Evolutionary conservation across 2,329 filamentous ascomycete species (phyloP), one percentile per base, ranked within the genome.

Genomic region (Aspergillus novofumigatus): DNA sequence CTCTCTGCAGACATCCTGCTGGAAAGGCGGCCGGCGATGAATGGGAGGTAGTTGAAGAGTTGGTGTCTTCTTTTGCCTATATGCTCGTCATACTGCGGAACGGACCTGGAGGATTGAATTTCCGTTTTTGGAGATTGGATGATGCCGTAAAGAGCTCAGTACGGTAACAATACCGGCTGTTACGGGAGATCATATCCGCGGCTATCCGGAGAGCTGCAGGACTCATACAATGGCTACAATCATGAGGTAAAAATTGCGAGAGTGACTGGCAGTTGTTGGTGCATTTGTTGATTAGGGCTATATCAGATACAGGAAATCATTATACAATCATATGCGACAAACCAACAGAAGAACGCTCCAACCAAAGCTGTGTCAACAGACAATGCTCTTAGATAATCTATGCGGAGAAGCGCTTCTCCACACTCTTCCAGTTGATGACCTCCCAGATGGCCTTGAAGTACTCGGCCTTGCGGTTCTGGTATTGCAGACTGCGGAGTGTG

Each of bases 371-470:
- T 52, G 58, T 47, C 49, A 59, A 55, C 28, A 48, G 54, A 54
- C 56, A 56, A 23, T 56, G 38, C 23, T 48, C 49, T 41, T 53
- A 29, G 28, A 32, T 42, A 38, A 25, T 63, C 73, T 80, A 83
- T 67, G 80, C 75, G 21, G 44, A 47, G 71, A 91, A 91, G 63
- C 91, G 85, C 81, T 87, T 86, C 75, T 90, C 87, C 48, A 91
- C 92, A 32, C 89, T 85, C 84, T 92, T 91, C 92, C 92, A 97
- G 86, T 96, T 96, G 76, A 96, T 81, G 51, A 96, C 92, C 66
- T 96, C 90, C 92, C 92, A 96, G 74, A 96, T 89, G 58, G 91
- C 91, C 69, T 84, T 84, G 78, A 96, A 96, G 83, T 96, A 96
- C 80, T 96, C 92, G 57, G 89, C 92, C 86, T 96, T 96, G 77